Conservation (phyloP, 2,329 filamentous ascomycete genomes). For the Fusarium goolgardi region DNA sequence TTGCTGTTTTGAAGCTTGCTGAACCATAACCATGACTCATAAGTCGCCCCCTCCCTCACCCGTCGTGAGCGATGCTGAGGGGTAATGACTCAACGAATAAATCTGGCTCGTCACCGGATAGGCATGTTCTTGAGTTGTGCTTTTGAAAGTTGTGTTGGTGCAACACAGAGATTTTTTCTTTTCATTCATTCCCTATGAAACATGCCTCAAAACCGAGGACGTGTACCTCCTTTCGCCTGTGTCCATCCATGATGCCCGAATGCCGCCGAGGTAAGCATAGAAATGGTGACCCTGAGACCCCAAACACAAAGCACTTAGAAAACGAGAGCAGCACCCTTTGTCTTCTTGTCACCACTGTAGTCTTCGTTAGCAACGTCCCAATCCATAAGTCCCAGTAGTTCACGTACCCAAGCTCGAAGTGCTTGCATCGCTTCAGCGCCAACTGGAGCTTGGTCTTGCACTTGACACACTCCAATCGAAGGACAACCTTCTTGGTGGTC, state of each 20-base stretch:
- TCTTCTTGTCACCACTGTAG: conserved; percentile 99
- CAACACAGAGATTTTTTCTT: conserved; percentile 47
- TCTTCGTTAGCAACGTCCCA: conserved; percentile 55
- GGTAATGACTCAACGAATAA: conserved; percentile 13
- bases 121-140: conserved; percentile 13
- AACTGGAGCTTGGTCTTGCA: conserved; percentile 99
- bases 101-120: conserved; percentile 13
- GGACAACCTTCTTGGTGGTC: conserved; percentile 99
- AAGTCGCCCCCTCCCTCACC: not conserved
- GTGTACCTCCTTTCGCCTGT: conserved; percentile 61
- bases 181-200: conserved; percentile 60
- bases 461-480: conserved; percentile 95
- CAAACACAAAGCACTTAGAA: conserved; percentile 80
- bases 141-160: conserved; percentile 35
- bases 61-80: conserved; percentile 11
- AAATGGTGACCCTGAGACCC: conserved; percentile 53
- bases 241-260: conserved; percentile 63
- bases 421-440: conserved; percentile 99
- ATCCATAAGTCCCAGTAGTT: not conserved
- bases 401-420: conserved; percentile 98
- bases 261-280: conserved; percentile 59
- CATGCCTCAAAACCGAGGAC: conserved; percentile 58
- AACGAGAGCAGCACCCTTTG: conserved; percentile 99
- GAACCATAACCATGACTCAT: conserved; percentile 10
- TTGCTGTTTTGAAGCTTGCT: conserved; percentile 19